These are phyloP conservation scores for Paramecium bursaria DNA, from an alignment of 73 alveolate genomes.

Conservation along the genomic window DNA sequence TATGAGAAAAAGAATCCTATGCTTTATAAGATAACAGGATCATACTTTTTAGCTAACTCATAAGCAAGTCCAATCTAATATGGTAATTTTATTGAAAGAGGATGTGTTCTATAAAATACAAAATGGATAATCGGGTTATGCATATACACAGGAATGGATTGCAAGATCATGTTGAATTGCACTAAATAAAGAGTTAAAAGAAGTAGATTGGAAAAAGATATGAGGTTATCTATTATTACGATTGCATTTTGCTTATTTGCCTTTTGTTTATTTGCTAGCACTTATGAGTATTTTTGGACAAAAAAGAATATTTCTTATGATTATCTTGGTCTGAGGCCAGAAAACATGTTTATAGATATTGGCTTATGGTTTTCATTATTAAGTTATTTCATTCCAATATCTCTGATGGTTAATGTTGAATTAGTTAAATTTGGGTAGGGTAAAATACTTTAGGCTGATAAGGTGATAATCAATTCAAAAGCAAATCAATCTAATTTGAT, in stretches of 20 bases:
- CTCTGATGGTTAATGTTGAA: constrained; percentile 60
- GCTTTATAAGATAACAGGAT: constrained; percentile 41
- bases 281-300: constrained; percentile 60
- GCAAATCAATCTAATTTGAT: constrained; percentile 87
- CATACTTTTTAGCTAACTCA: constrained; percentile 20
- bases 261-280: constrained; percentile 50
- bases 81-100: constrained; percentile 88
- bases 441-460: constrained; percentile 40
- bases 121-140: constrained; percentile 85
- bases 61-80: constrained; percentile 38
- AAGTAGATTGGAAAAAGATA: constrained; percentile 72
- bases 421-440: constrained; percentile 71
- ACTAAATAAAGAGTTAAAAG: constrained; percentile 81
- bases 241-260: constrained; percentile 22
- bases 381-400: constrained; percentile 64
- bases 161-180: constrained; percentile 91
- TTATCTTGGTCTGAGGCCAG: constrained; percentile 34
- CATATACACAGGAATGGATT: constrained; percentile 93
- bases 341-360: constrained; percentile 56
- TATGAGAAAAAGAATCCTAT: constrained; percentile 71
- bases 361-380: constrained; percentile 91
- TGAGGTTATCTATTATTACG: constrained; percentile 53
- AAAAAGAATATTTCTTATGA: not conserved
- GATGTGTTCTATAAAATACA: constrained; percentile 87
- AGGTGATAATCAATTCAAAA: constrained; percentile 68